Evolutionary conservation across 441 rosid genomes (phyloP).

Genomic region (Brassica balearica): DNA sequence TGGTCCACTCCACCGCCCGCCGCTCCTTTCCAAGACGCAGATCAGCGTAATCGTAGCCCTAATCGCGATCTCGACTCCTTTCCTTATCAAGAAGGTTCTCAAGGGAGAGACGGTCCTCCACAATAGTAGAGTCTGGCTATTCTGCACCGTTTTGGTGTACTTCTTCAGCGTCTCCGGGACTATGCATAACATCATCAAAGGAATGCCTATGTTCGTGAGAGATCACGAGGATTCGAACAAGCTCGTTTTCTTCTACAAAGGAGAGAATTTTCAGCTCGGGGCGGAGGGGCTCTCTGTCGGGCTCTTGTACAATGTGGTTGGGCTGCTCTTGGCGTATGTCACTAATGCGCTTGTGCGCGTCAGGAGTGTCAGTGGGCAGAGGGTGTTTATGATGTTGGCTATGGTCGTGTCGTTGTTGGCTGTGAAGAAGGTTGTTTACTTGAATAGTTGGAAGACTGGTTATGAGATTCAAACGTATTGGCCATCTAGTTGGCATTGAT

Average conservation of each 20-base stretch:
- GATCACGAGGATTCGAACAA: slow-evolving; percentile 61
- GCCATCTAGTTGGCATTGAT: slow-evolving; percentile 63
- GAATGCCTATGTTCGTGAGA: slow-evolving; percentile 65
- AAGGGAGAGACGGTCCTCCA: slow-evolving; percentile 59
- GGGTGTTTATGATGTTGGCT: slow-evolving; percentile 50
- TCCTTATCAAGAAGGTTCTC: slow-evolving; percentile 51
- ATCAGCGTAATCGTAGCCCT: slow-evolving; percentile 35
- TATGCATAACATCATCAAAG: slow-evolving; percentile 69
- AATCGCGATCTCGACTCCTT: slow-evolving; percentile 54
- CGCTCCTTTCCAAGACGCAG: slow-evolving; percentile 55
- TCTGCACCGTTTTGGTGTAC: slow-evolving; percentile 66
- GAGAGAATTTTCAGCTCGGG: slow-evolving; percentile 74
- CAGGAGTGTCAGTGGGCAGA: slow-evolving; percentile 55
- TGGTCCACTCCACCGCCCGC: slow-evolving; percentile 70
- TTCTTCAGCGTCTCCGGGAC: slow-evolving; percentile 80
- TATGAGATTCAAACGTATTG: slow-evolving; percentile 68
- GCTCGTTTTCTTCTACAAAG: slow-evolving; percentile 73
- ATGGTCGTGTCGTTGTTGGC: slow-evolving; percentile 67
- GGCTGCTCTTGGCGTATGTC: slow-evolving; percentile 60
- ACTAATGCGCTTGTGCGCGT: slow-evolving; percentile 61
- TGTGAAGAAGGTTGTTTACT: slow-evolving; percentile 60
- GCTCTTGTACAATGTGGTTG: slow-evolving; percentile 75
- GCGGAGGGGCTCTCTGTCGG: slow-evolving; percentile 74
- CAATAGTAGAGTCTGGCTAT: slow-evolving; percentile 62
- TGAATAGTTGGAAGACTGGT: slow-evolving; percentile 84